Conservation (phyloP, 768 basidiomycete species). For the Pholiota microspora region DNA sequence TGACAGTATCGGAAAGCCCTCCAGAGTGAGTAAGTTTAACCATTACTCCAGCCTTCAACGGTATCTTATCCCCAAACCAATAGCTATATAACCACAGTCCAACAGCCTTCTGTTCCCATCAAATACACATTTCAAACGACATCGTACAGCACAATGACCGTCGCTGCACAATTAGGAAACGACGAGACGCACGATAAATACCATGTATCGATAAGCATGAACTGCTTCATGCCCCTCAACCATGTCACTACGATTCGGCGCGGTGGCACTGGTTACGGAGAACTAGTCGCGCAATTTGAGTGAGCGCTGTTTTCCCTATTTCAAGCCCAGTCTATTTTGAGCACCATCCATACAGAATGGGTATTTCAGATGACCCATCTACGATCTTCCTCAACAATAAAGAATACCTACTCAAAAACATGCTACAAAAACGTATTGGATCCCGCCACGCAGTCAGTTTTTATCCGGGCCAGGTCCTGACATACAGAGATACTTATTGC, state of each 20-base stretch:
- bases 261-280: slow-evolving; percentile 25
- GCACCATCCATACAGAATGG: slow-evolving; percentile 7
- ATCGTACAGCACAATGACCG: slow-evolving; percentile 18
- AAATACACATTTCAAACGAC: slow-evolving; percentile 6
- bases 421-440: not conserved
- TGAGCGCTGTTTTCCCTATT: slow-evolving; percentile 12
- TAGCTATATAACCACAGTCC: slow-evolving; percentile 5
- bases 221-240: slow-evolving; percentile 33
- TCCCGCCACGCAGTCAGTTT: slow-evolving; percentile 6
- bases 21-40: slow-evolving; percentile 8
- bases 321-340: not conserved
- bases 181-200: slow-evolving; percentile 25
- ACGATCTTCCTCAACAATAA: slow-evolving; percentile 1
- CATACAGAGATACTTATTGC: not conserved
- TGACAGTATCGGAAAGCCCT: not conserved
- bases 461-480: not conserved
- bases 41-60: no score
- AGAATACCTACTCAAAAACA: not conserved
- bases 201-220: slow-evolving; percentile 29
- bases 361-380: slow-evolving; percentile 3
- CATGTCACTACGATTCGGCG: slow-evolving; percentile 31
- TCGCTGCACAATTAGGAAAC: slow-evolving; percentile 18
- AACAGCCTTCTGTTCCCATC: not conserved
- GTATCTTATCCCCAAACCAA: no score
- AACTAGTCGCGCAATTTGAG: slow-evolving; percentile 35